Base-by-base conservation (phyloP, 306 rosid genomes). In the Cicer yamashitae region DNA sequence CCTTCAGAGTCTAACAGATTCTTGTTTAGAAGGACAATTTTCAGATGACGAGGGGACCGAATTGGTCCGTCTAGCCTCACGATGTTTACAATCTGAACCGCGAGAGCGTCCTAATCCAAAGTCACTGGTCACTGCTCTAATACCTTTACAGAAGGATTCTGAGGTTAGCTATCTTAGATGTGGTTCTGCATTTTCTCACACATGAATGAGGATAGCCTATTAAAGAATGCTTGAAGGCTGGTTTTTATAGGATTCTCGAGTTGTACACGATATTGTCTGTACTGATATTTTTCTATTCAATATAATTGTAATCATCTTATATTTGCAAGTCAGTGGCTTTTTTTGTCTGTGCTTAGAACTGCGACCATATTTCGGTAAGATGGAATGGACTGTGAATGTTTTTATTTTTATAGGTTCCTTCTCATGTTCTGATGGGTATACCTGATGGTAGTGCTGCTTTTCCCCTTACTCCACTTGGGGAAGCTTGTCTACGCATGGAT, bases 101-200 rank as follows among this genome's bases (percentile, higher is more conserved):
- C 87, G 96, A 51, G 98, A 94, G 75, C 98, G 98, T 79, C 98
- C 98, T 62, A 89, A 94, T 83, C 93, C 98, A 10, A 91, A 70
- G 77, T 87, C 96, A 51, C 70, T 94, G 82, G 96, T 90, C 82
- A 74, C 96, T 77, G 89, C 96, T 72, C 84, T 94, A 79, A 79
- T 90, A 84, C 97, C 97, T 72, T 84, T 94, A 68, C 99, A 94
- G 86, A 91, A 94, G 81, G 96, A 90, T 48, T 54, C 88, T 46
- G 99, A 94, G 96, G 99, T 94, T 69, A 71, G 87, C 62, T 56
- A 46, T 76, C 74, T 57, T 53, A 59, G 20, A 59, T 47, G 20
- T 66, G 51, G 54, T 67, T 72, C 78, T 37, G 3, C 70, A 73
- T 78, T 48, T 50, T 71, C 64, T 41, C 8, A 10, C 38, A 52